These are phyloP conservation scores for Leishmania martiniquensis DNA, from an alignment of 208 protist genomes.

Conservation along the genomic window DNA sequence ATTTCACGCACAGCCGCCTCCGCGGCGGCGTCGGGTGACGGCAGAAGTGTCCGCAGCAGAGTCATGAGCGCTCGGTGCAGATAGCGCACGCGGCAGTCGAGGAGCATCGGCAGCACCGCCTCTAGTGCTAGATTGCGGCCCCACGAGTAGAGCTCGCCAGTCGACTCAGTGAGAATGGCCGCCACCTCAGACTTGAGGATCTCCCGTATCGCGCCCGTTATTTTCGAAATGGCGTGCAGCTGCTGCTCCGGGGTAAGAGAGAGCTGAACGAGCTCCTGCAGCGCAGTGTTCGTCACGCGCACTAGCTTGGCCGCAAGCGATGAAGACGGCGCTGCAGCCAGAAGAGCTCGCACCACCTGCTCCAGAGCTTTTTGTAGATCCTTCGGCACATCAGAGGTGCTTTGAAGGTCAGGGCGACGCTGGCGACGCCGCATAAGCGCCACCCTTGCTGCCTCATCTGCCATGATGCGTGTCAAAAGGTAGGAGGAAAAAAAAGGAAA, in stretches of 20 bases:
- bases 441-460: slow-evolving; percentile 16
- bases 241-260: slow-evolving; percentile 70
- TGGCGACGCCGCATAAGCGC: slow-evolving; percentile 40
- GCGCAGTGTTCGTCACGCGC: slow-evolving; percentile 35
- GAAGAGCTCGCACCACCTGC: slow-evolving; percentile 15
- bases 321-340: background rate
- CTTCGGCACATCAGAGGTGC: slow-evolving; percentile 30
- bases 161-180: slow-evolving; percentile 3
- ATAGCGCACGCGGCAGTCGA: slow-evolving; percentile 84
- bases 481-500: background rate
- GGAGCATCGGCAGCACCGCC: slow-evolving; percentile 72
- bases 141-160: slow-evolving; percentile 18
- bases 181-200: slow-evolving; percentile 18
- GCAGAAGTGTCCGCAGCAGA: slow-evolving; percentile 46
- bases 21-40: slow-evolving; percentile 8
- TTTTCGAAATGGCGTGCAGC: slow-evolving; percentile 65
- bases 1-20: slow-evolving; percentile 20
- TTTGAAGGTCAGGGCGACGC: slow-evolving; percentile 51
- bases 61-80: slow-evolving; percentile 83
- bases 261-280: slow-evolving; percentile 42
- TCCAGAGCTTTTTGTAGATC: slow-evolving; percentile 31
- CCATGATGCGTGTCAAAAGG: background rate
- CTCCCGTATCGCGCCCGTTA: slow-evolving; percentile 62
- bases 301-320: slow-evolving; percentile 26
- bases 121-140: slow-evolving; percentile 34